Conservation (phyloP, 2,329 filamentous ascomycete species). For the Hypoxylon sp. region DNA sequence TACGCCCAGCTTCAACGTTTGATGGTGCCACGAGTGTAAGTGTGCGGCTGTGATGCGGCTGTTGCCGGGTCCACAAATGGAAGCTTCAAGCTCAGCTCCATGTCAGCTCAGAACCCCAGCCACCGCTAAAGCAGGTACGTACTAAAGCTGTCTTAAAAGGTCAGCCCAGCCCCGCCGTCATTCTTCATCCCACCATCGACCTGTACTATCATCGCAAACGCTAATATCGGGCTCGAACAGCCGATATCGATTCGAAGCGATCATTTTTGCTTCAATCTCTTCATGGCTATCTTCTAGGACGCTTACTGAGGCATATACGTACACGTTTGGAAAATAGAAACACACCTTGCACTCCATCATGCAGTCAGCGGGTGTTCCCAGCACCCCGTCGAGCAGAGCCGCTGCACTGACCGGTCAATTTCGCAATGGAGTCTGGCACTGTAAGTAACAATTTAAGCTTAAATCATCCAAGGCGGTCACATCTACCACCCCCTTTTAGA, state of each 20-base stretch:
- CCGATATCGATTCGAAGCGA: neutral
- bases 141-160: neutral
- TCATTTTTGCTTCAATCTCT: neutral
- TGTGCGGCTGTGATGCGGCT: slow-evolving; percentile 8
- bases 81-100: neutral
- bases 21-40: neutral
- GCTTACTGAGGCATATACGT: neutral
- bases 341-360: slow-evolving; percentile 19
- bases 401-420: slow-evolving; percentile 48
- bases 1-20: neutral
- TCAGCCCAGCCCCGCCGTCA: slow-evolving; percentile 8
- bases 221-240: slow-evolving; percentile 11
- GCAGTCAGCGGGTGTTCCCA: slow-evolving; percentile 23
- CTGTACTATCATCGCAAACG: slow-evolving; percentile 9
- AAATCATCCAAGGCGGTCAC: neutral
- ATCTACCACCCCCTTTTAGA: neutral
- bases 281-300: neutral
- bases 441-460: slow-evolving; percentile 41
- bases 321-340: neutral
- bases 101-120: slow-evolving; percentile 23
- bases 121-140: slow-evolving; percentile 16
- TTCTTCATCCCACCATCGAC: slow-evolving; percentile 1
- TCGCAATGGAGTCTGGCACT: slow-evolving; percentile 55
- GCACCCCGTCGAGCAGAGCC: slow-evolving; percentile 37
- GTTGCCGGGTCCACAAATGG: slow-evolving; percentile 25